These are phyloP conservation scores for Yarrowia sp. DNA, from an alignment of 805 yeast species.

Conservation along the genomic window DNA sequence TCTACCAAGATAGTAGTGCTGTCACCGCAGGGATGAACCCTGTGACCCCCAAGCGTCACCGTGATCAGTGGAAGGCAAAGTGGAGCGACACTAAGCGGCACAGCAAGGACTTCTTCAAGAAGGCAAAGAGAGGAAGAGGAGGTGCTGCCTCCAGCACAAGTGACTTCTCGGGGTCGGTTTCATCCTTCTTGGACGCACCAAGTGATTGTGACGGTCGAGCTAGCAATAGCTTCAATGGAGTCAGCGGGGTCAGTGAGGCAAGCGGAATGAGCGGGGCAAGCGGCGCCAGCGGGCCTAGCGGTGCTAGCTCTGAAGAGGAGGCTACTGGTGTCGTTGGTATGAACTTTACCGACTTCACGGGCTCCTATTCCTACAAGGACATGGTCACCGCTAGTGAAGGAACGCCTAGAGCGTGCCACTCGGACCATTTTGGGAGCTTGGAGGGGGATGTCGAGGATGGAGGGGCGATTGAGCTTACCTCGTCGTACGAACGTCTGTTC, in stretches of 20 bases:
- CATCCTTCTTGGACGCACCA: background rate
- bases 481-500: conserved; percentile 9
- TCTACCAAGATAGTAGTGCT: background rate
- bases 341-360: conserved; percentile 10
- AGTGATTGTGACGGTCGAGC: background rate
- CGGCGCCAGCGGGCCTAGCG: conserved; percentile 3
- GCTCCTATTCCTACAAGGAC: conserved; percentile 16
- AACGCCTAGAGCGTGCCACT: conserved; percentile 23
- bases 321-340: background rate
- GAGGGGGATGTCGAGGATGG: background rate
- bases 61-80: conserved; percentile 32
- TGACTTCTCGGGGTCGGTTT: conserved; percentile 9
- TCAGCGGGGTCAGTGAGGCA: conserved; percentile 3
- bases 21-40: background rate
- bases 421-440: conserved; percentile 8
- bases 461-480: background rate
- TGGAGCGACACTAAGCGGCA: conserved; percentile 31
- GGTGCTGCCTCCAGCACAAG: background rate
- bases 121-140: conserved; percentile 2
- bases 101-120: conserved; percentile 16
- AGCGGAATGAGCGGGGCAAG: background rate
- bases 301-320: background rate
- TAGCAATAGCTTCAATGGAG: background rate
- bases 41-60: conserved; percentile 11
- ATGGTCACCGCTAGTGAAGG: conserved; percentile 34